Evolutionary conservation across 83 land plant genomes (phyloP).

Genomic region (Picea abies): DNA sequence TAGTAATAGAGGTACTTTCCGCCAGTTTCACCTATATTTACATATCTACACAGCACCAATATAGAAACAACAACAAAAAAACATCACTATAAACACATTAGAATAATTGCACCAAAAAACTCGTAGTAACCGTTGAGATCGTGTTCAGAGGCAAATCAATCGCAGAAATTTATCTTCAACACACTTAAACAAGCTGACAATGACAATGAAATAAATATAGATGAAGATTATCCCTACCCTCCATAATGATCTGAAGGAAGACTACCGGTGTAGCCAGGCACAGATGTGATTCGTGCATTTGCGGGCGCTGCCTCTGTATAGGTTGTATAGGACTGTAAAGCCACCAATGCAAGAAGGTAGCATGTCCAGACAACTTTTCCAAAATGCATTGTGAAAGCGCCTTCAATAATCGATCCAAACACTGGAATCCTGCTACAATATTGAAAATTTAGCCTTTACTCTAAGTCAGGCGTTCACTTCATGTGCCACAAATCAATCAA

Average conservation of each 20-base stretch:
- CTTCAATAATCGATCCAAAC: not conserved
- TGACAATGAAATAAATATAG: not conserved
- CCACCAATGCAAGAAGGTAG: constrained; percentile 8
- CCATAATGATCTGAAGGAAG: constrained; percentile 78
- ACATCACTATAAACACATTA: not conserved
- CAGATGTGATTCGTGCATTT: constrained; percentile 31
- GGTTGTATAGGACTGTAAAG: not conserved
- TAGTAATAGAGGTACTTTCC: constrained; percentile 68
- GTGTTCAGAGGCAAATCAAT: not conserved
- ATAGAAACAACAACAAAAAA: not conserved
- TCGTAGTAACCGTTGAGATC: not conserved
- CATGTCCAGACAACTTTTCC: not conserved
- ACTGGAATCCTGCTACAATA: not conserved
- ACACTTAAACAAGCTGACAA: not conserved
- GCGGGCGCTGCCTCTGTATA: constrained; percentile 47
- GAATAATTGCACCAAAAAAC: too few species aligned
- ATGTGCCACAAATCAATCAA: too few species aligned
- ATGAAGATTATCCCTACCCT: constrained; percentile 39
- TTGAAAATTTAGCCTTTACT: not conserved
- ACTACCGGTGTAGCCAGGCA: constrained; percentile 69
- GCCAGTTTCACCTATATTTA: constrained; percentile 43
- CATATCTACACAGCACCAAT: constrained; percentile 48
- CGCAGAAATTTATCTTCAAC: not conserved
- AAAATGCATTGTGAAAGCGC: not conserved
- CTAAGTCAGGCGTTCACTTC: not conserved